These are phyloP conservation scores for Amphibolis antarctica DNA, from an alignment of 106 monocot species.

Conservation along the genomic window DNA sequence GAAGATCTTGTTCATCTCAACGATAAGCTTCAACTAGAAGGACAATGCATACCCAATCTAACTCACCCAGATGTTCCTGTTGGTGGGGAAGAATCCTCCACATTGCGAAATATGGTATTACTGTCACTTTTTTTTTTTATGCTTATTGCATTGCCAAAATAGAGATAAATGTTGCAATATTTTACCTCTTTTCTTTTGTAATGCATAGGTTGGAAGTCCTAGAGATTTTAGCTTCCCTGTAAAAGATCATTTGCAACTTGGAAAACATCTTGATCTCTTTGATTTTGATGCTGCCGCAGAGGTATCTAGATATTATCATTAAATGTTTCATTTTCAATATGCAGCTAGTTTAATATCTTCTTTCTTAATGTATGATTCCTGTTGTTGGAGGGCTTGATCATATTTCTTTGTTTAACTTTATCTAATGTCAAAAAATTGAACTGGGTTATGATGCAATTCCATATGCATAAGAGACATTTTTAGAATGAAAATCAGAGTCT, in stretches of 20 bases:
- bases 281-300: constrained; percentile 99
- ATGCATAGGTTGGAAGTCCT: constrained; percentile 54
- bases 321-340: neutral
- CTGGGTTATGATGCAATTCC: too few species aligned
- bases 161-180: neutral
- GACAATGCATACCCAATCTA: constrained; percentile 80
- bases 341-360: too few species aligned
- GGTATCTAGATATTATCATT: constrained; percentile 27
- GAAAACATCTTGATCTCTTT: constrained; percentile 87
- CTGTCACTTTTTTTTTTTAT: neutral
- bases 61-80: constrained; percentile 84
- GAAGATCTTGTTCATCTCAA: constrained; percentile 61
- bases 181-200: neutral
- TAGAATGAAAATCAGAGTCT: too few species aligned
- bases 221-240: constrained; percentile 47
- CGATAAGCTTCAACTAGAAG: constrained; percentile 86
- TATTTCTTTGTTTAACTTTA: too few species aligned
- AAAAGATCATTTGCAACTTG: constrained; percentile 85
- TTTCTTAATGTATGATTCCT: too few species aligned
- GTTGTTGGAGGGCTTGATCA: too few species aligned
- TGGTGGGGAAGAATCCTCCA: constrained; percentile 76
- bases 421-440: too few species aligned
- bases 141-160: neutral
- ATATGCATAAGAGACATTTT: too few species aligned
- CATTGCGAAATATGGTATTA: constrained; percentile 59